Evolutionary conservation across 805 yeast species (phyloP), one percentile per base, ranked within the genome.

Genomic region (Yarrowia yakushimensis): DNA sequence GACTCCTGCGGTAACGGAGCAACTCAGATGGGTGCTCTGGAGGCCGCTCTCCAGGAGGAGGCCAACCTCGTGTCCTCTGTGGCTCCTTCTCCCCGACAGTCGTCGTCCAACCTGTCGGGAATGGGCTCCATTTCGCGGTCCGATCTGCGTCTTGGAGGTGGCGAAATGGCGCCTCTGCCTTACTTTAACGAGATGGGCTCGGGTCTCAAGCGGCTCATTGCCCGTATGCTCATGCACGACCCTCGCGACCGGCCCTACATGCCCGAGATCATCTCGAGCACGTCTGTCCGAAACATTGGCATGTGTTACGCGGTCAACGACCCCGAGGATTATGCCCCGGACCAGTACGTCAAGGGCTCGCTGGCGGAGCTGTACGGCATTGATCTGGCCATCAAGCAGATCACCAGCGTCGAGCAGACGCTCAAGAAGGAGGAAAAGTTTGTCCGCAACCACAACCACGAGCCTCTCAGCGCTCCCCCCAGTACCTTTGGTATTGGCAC

Each of bases 121-220:
- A 34, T 48, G 55, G 60, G 60, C 13, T 57, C 59, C 37, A 57
- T 60, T 15, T 60, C 57, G 23, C 41, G 63, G 12, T 34, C 43
- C 10, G 63, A 46, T 27, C 61, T 50, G 31, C 34, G 45, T 23
- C 60, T 57, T 11, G 54, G 33, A 18, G 42, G 64, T 15, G 52
- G 57, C 46, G 61, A 55, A 20, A 25, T 50, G 41, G 65, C 64
- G 23, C 68, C 68, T 6, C 27, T 66, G 31, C 64, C 64, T 22
- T 63, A 63, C 43, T 64, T 67, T 22, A 60, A 64, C 42, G 69
- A 67, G 8, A 65, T 67, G 60, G 69, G 69, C 22, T 64, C 65
- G 6, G 62, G 66, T 8, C 67, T 65, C 34, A 67, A 67, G 43
- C 48, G 62, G 37, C 55, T 66, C 22, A 30, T 67, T 28, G 67